Evolutionary conservation across 306 rosid species (phyloP).

Genomic region (Ormosia emarginata): DNA sequence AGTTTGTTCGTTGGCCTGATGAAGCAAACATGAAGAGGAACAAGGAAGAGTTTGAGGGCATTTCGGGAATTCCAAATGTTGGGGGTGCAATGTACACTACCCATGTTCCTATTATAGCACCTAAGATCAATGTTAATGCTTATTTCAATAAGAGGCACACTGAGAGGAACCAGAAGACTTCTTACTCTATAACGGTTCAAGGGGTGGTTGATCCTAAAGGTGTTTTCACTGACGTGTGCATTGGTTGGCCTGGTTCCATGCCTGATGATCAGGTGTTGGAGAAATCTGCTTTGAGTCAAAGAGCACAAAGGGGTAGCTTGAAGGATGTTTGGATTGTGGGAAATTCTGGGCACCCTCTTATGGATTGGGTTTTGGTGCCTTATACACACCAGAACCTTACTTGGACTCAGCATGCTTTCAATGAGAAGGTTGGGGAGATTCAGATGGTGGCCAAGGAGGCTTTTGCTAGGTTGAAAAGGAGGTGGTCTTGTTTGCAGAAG

Average conservation of each 20-base stretch:
- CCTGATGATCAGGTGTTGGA: conserved; percentile 58
- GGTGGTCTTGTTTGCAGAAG: conserved; percentile 82
- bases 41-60: conserved; percentile 38
- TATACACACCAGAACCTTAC: conserved; percentile 56
- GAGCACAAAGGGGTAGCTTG: conserved; percentile 43
- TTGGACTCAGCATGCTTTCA: conserved; percentile 71
- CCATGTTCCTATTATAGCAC: conserved; percentile 72
- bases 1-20: conserved; percentile 61
- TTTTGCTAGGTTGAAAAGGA: conserved; percentile 55
- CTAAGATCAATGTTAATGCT: conserved; percentile 48
- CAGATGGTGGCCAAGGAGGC: conserved; percentile 49
- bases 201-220: conserved; percentile 66
- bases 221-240: conserved; percentile 61
- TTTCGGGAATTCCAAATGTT: conserved; percentile 52
- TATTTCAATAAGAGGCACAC: conserved; percentile 69
- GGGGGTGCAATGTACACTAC: conserved; percentile 77
- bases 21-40: conserved; percentile 17
- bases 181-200: conserved; percentile 75
- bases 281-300: conserved; percentile 49
- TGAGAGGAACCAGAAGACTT: conserved; percentile 66
- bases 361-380: conserved; percentile 73
- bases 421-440: conserved; percentile 45
- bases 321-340: conserved; percentile 70
- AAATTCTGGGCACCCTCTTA: conserved; percentile 53
- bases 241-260: conserved; percentile 83